Conservation (phyloP, 1,284 basidiomycete species). For the Tylopilus sp. region DNA sequence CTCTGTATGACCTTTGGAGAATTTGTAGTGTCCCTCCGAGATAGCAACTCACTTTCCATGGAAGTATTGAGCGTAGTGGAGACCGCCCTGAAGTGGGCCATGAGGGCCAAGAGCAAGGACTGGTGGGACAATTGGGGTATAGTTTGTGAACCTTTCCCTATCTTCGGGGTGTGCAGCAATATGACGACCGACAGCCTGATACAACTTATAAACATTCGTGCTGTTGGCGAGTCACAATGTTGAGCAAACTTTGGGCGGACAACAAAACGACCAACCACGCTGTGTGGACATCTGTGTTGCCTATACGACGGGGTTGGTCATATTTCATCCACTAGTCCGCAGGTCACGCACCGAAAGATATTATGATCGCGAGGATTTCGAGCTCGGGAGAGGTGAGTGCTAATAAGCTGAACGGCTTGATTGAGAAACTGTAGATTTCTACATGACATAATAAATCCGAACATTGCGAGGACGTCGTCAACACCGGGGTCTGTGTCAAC, state of each 20-base stretch:
- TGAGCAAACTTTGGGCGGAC: neutral
- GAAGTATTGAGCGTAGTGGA: conserved; percentile 85
- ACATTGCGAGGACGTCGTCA: conserved; percentile 83
- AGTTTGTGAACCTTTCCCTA: conserved; percentile 58
- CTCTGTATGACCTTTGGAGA: conserved; percentile 41
- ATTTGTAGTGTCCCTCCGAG: conserved; percentile 13
- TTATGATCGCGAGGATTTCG: conserved; percentile 72
- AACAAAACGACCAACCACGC: conserved; percentile 46
- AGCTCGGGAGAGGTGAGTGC: conserved; percentile 74
- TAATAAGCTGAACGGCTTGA: conserved; percentile 44
- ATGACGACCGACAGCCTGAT: conserved; percentile 67
- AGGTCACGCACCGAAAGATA: conserved; percentile 65
- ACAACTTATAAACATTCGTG: conserved; percentile 76
- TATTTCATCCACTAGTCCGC: neutral
- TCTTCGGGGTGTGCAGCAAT: conserved; percentile 58
- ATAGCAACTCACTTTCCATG: conserved; percentile 59
- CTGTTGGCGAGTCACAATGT: conserved; percentile 39
- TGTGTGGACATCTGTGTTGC: conserved; percentile 65
- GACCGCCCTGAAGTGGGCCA: conserved; percentile 73
- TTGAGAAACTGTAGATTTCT: conserved; percentile 9
- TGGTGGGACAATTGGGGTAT: conserved; percentile 46
- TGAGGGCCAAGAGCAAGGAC: conserved; percentile 65
- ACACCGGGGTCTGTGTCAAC: conserved; percentile 88
- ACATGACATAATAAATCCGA: conserved; percentile 10
- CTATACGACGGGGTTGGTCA: conserved; percentile 34